Percentiles rank a stretch among this genome's conserved stretches.
phyloP scores from a whole-genome alignment of 345 rosid genomes.

The Anacardium occidentale region DNA sequence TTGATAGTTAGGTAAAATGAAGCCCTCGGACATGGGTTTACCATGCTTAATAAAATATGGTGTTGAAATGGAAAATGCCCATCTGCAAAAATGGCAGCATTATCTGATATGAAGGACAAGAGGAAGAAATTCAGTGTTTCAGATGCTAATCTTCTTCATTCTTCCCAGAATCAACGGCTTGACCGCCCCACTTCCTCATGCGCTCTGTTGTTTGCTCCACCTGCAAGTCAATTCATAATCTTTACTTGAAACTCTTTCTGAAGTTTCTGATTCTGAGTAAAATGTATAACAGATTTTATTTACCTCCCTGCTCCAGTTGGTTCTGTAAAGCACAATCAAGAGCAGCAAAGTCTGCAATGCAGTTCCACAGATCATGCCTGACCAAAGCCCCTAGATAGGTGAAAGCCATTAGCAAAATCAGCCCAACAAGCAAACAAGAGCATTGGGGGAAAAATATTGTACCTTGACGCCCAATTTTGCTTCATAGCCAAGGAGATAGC shows the following conservation, averaged over 20 bases:
- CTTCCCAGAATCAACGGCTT: conserved; percentile 11
- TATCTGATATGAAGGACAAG: too few species aligned
- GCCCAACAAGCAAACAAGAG: background rate
- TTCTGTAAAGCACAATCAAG: conserved; percentile 50
- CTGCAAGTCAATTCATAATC: conserved; percentile 27
- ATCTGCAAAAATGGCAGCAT: too few species aligned
- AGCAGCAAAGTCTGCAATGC: conserved; percentile 66
- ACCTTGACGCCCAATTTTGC: conserved; percentile 66
- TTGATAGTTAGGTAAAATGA: too few species aligned
- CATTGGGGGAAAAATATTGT: background rate
- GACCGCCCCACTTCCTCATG: conserved; percentile 68
- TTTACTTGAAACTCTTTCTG: too few species aligned
- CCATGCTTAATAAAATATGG: too few species aligned
- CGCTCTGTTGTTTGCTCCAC: conserved; percentile 67
- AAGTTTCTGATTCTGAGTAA: too few species aligned
- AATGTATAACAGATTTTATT: background rate
- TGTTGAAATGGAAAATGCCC: too few species aligned
- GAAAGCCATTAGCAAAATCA: background rate
- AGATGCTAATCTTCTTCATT: too few species aligned
- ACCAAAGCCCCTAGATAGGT: conserved; percentile 62
- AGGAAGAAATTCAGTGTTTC: too few species aligned
- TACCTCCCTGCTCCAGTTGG: conserved; percentile 87
- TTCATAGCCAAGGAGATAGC: conserved; percentile 65
- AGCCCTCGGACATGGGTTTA: too few species aligned
- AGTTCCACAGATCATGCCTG: conserved; percentile 77